These are phyloP conservation scores for Pseudohyphozyma bogoriensis DNA, from an alignment of 768 basidiomycete species.

Conservation along the genomic window DNA sequence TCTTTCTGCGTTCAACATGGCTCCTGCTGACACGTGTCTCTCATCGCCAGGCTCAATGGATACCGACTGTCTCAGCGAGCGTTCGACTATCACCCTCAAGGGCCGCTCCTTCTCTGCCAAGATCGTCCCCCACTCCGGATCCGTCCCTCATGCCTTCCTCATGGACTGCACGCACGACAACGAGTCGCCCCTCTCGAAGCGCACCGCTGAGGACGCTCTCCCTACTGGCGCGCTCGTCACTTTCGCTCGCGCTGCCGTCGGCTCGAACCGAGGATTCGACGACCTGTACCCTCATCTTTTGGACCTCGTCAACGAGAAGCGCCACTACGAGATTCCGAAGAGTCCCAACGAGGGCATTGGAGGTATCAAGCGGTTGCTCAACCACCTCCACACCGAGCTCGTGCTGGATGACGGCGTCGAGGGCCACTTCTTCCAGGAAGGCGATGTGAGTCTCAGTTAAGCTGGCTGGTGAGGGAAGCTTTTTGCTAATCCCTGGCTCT, in stretches of 20 bases:
- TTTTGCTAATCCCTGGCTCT: not conserved
- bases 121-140: slow-evolving; percentile 73
- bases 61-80: slow-evolving; percentile 63
- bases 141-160: slow-evolving; percentile 79
- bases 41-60: slow-evolving; percentile 74
- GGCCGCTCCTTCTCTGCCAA: slow-evolving; percentile 64
- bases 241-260: slow-evolving; percentile 77
- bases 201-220: slow-evolving; percentile 89
- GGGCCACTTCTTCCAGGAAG: slow-evolving; percentile 94
- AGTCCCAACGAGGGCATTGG: slow-evolving; percentile 42
- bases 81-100: slow-evolving; percentile 66
- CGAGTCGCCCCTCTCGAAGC: slow-evolving; percentile 78
- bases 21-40: not conserved
- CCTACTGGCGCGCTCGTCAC: slow-evolving; percentile 85
- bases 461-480: not conserved
- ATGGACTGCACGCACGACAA: slow-evolving; percentile 98
- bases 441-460: slow-evolving; percentile 55
- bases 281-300: slow-evolving; percentile 93
- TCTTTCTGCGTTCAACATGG: not conserved
- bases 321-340: slow-evolving; percentile 61
- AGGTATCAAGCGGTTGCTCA: slow-evolving; percentile 56
- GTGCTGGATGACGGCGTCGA: slow-evolving; percentile 73
- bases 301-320: slow-evolving; percentile 73
- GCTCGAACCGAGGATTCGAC: slow-evolving; percentile 94
- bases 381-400: slow-evolving; percentile 86